Evolutionary conservation across 495 filamentous ascomycete genomes (phyloP).

Genomic region (Cryomyces minteri): DNA sequence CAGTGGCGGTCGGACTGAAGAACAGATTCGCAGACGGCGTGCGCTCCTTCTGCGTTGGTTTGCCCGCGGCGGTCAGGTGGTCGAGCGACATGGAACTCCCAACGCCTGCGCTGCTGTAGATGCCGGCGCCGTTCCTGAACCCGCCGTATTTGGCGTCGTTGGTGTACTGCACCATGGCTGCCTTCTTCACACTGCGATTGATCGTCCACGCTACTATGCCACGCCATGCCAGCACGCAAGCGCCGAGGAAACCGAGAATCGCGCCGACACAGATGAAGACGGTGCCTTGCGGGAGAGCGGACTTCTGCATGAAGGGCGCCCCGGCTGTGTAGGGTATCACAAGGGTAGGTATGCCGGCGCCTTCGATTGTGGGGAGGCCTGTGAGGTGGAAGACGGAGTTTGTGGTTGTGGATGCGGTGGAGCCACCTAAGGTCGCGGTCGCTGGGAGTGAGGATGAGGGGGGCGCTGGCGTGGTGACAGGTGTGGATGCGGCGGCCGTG

Average conservation of each 20-base stretch:
- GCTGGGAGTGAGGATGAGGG: slow-evolving; percentile 1
- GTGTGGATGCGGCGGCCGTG: neutral
- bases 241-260: slow-evolving; percentile 61
- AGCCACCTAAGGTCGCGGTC: neutral
- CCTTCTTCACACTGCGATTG: slow-evolving; percentile 71
- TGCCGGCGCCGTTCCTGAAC: slow-evolving; percentile 8
- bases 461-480: neutral
- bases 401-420: slow-evolving; percentile 9
- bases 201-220: slow-evolving; percentile 79
- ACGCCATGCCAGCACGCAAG: slow-evolving; percentile 72
- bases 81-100: slow-evolving; percentile 21
- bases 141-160: slow-evolving; percentile 8
- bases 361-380: slow-evolving; percentile 30
- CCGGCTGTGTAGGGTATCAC: slow-evolving; percentile 62
- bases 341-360: slow-evolving; percentile 33
- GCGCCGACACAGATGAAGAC: slow-evolving; percentile 92
- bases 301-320: slow-evolving; percentile 91
- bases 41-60: slow-evolving; percentile 21
- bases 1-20: slow-evolving; percentile 79
- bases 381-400: slow-evolving; percentile 11
- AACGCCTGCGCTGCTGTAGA: slow-evolving; percentile 15
- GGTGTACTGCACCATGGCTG: slow-evolving; percentile 53
- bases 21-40: slow-evolving; percentile 48
- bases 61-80: slow-evolving; percentile 23
- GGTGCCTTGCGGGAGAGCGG: slow-evolving; percentile 80